These are phyloP conservation scores for Diaporthe helianthi DNA, from an alignment of 2,329 filamentous ascomycete genomes.

Conservation along the genomic window DNA sequence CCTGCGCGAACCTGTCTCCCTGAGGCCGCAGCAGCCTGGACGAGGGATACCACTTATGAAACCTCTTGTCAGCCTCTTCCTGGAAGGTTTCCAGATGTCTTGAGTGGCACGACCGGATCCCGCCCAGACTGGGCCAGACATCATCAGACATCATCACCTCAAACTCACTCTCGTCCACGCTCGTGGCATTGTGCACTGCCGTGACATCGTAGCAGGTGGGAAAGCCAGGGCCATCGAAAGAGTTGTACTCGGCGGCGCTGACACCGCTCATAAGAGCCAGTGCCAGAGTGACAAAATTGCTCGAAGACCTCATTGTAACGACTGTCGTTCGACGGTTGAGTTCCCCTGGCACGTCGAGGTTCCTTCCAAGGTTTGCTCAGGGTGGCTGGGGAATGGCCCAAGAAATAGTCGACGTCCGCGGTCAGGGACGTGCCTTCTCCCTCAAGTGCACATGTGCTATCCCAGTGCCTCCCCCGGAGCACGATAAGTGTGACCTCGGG, in stretches of 20 bases:
- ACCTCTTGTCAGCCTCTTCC: slow-evolving; percentile 1
- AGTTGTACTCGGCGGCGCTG: slow-evolving; percentile 49
- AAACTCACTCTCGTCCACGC: slow-evolving; percentile 49
- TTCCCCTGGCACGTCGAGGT: not conserved
- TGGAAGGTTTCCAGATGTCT: not conserved
- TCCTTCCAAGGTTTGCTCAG: too few species aligned
- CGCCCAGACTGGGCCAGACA: too few species aligned
- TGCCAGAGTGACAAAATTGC: slow-evolving; percentile 17
- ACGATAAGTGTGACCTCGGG: slow-evolving; percentile 13
- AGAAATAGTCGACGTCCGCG: slow-evolving; percentile 14
- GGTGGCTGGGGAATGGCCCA: not conserved
- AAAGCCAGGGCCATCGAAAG: slow-evolving; percentile 57
- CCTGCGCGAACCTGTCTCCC: slow-evolving; percentile 53
- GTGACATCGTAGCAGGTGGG: slow-evolving; percentile 56
- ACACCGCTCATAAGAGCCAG: slow-evolving; percentile 23
- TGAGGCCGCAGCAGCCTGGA: slow-evolving; percentile 48
- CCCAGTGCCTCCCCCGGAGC: not conserved
- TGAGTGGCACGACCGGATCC: not conserved
- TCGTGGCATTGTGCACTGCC: slow-evolving; percentile 51
- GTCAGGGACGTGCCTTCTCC: not conserved
- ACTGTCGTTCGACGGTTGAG: not conserved
- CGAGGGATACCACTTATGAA: slow-evolving; percentile 42
- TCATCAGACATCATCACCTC: too few species aligned
- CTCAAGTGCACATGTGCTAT: not conserved
- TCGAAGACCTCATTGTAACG: slow-evolving; percentile 24